Evolutionary conservation across 2,329 filamentous ascomycete species (phyloP), one percentile per base, ranked within the genome.

Genomic region (Scolecobasidium constrictum): DNA sequence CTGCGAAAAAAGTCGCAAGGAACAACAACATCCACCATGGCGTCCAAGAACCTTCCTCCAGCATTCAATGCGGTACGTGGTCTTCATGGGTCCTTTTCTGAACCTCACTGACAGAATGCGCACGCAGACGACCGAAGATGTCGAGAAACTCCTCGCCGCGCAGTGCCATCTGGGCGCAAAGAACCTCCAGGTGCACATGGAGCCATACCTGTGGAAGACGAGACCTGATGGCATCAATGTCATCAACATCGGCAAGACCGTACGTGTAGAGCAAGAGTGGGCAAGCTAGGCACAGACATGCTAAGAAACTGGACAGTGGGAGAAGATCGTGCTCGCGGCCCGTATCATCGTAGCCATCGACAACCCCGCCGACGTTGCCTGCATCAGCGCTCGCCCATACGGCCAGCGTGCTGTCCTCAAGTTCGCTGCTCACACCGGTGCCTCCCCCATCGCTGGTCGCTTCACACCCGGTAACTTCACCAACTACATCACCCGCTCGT

Each of bases 381-480:
- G 22, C 31, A 95, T 98, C 78, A 96, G 90, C 60, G 92, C 92
- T 66, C 92, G 92, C 80, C 92, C 92, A 68, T 98, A 96, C 72
- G 92, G 92, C 57, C 92, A 98, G 80, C 90, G 92, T 74, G 90
- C 92, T 60, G 93, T 98, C 65, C 85, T 98, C 68, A 98, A 98
- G 83, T 98, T 98, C 76, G 92, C 92, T 62, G 76, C 87, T 53
- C 92, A 98, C 83, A 98, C 92, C 56, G 92, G 92, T 67, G 88
- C 93, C 63, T 85, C 87, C 63, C 85, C 92, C 69, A 98, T 98
- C 64, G 93, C 92, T 63, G 92, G 92, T 75, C 92, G 92, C 69
- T 98, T 98, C 84, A 98, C 92, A 66, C 92, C 92, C 68, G 92
- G 92, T 85, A 94, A 90, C 72, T 98, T 98, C 83, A 98, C 92